Evolutionary conservation across 192 early-diverging fungal species (phyloP), one percentile per base, ranked within the genome.

Genomic region (Entomortierella chlamydospora): DNA sequence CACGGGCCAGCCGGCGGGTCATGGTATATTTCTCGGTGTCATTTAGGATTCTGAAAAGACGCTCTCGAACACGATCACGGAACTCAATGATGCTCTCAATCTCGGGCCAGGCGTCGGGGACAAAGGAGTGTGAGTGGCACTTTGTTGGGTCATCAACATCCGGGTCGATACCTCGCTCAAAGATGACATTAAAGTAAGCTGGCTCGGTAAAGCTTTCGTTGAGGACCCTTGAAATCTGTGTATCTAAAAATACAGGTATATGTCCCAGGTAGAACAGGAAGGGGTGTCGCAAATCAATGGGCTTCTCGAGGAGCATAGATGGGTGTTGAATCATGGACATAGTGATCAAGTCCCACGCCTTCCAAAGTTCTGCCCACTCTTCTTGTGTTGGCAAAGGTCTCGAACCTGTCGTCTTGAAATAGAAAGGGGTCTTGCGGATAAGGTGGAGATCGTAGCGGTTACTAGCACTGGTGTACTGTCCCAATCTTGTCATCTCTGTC

Each of bases 161-260:
- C 1, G 96, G 95, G 67, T 98, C 95, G 62, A 98, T 97, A 8
- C 96, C 96, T 17, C 96, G 93, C 85, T 98, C 94, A 90, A 98
- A 98, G 74, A 95, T 94, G 30, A 86, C 80, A 11, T 89, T 84
- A 83, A 87, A 97, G 12, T 77, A 51, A 20, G 55, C 57, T 9
- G 94, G 93, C 64, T 90, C 86, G 0, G 91, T 88, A n/a, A 87
- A 84, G 8, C 82, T 65, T 41, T 84, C 81, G 0, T 73, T 63
- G 8, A 87, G 71, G 0, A 84, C 67, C 31, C 72, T 77, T 1
- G 88, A 73, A 37, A 92, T 70, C 18, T 89, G 84, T 15, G 89
- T 89, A 61, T 93, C 92, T 25, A 92, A 71, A 66, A 93, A 93
- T 0, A 85, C 85, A 0, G 92, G 88, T 42, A 97, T 88, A 63